phyloP scores from a whole-genome alignment of 75 land plant species.

The Pinus albicaulis region DNA sequence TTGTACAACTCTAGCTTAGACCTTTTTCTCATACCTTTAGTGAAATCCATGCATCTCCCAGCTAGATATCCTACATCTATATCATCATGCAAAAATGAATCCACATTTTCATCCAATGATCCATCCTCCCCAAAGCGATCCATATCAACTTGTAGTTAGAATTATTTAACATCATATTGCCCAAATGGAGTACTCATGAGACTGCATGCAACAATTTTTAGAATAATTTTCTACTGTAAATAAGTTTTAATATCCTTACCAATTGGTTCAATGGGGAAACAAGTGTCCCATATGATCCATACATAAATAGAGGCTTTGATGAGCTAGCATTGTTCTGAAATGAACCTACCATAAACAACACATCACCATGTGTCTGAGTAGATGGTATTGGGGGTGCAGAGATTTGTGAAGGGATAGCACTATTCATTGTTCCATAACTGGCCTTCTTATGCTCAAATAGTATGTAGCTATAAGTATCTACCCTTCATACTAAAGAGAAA shows the following conservation, averaged over 20 bases:
- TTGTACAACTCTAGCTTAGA: too few species aligned
- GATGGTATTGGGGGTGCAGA: too few species aligned
- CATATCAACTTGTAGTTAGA: conserved; percentile 15
- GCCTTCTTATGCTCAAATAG: conserved; percentile 61
- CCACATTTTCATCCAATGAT: conserved; percentile 94
- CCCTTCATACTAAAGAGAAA: conserved; percentile 37
- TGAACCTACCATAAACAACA: too few species aligned
- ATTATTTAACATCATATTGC: conserved; percentile 44
- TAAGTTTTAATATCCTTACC: too few species aligned
- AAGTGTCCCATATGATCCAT: too few species aligned
- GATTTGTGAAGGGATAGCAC: too few species aligned
- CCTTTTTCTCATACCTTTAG: conserved; percentile 61
- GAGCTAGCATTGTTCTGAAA: too few species aligned
- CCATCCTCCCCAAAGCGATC: too few species aligned
- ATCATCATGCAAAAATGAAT: conserved; percentile 92
- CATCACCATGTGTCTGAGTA: too few species aligned
- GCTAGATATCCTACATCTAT: conserved; percentile 75
- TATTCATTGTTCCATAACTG: too few species aligned
- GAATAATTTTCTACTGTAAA: not conserved
- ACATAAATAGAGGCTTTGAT: too few species aligned
- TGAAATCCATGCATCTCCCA: conserved; percentile 79
- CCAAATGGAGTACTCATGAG: conserved; percentile 28
- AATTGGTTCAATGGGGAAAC: too few species aligned
- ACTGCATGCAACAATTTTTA: conserved; percentile 3
- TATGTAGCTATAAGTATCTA: conserved; percentile 34